Conservation (phyloP, 139 green algal species). For the Deuterostichococcus epilithicus region DNA sequence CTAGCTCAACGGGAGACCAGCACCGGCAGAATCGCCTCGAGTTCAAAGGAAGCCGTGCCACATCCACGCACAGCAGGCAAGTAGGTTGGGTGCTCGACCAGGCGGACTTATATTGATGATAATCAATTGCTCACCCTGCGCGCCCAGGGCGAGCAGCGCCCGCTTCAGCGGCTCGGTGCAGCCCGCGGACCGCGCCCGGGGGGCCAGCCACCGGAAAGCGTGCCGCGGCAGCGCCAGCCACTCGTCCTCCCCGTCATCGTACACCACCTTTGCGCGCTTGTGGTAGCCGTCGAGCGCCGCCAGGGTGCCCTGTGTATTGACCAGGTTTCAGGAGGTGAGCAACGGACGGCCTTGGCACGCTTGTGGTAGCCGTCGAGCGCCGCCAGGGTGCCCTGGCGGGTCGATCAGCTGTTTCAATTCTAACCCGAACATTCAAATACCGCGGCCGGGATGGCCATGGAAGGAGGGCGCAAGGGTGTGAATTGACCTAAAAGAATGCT, state of each 20-base stretch:
- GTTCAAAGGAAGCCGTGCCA: too few species aligned
- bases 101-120: too few species aligned
- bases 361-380: constrained; percentile 38
- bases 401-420: too few species aligned
- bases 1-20: too few species aligned
- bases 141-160: neutral
- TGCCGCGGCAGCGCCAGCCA: constrained; percentile 43
- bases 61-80: too few species aligned
- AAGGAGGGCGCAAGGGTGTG: neutral
- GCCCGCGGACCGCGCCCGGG: constrained; percentile 9
- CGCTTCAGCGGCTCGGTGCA: neutral
- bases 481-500: too few species aligned
- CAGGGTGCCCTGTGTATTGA: constrained; percentile 27
- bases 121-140: neutral
- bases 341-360: neutral
- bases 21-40: too few species aligned
- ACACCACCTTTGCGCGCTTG: constrained; percentile 48
- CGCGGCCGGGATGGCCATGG: too few species aligned
- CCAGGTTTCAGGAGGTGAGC: neutral
- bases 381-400: constrained; percentile 34
- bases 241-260: constrained; percentile 64
- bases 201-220: constrained; percentile 31
- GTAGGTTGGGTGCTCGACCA: too few species aligned
- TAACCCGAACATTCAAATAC: too few species aligned
- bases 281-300: constrained; percentile 40